Conservation (phyloP, 768 basidiomycete species). For the Lactarius tabidus region DNA sequence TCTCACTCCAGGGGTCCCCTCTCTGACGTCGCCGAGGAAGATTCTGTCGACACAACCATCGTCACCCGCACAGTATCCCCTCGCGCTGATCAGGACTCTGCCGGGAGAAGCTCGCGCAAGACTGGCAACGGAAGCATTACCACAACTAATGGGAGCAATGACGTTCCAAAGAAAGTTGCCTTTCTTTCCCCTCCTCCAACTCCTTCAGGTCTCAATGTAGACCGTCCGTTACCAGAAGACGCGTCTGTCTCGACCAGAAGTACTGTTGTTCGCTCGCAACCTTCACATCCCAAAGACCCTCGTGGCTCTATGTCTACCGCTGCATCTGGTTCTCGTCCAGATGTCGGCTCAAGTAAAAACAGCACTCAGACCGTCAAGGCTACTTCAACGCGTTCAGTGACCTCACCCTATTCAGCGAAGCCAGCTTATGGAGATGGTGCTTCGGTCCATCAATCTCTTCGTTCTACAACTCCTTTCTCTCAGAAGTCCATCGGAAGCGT, state of each 20-base stretch:
- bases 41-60: slow-evolving; percentile 21
- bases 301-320: slow-evolving; percentile 63
- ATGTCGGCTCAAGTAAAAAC: slow-evolving; percentile 46
- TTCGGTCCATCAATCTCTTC: slow-evolving; percentile 60
- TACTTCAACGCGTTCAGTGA: slow-evolving; percentile 59
- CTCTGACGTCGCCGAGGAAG: slow-evolving; percentile 24
- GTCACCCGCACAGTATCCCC: slow-evolving; percentile 24
- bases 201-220: slow-evolving; percentile 43
- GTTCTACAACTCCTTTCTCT: slow-evolving; percentile 80
- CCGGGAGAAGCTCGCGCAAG: slow-evolving; percentile 39
- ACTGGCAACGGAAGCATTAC: slow-evolving; percentile 36
- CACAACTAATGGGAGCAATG: slow-evolving; percentile 34
- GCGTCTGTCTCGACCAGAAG: slow-evolving; percentile 50
- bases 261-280: slow-evolving; percentile 73
- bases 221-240: slow-evolving; percentile 51
- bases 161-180: slow-evolving; percentile 80
- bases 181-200: slow-evolving; percentile 81
- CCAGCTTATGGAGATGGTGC: slow-evolving; percentile 39
- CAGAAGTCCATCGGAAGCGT: slow-evolving; percentile 70
- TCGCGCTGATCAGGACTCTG: slow-evolving; percentile 33
- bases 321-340: slow-evolving; percentile 58
- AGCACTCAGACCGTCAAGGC: slow-evolving; percentile 42
- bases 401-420: slow-evolving; percentile 58
- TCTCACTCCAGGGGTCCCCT: slow-evolving; percentile 28
- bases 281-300: slow-evolving; percentile 63